Conservation (phyloP, 2,329 filamentous ascomycete species). For the Fusarium oxysporum region DNA sequence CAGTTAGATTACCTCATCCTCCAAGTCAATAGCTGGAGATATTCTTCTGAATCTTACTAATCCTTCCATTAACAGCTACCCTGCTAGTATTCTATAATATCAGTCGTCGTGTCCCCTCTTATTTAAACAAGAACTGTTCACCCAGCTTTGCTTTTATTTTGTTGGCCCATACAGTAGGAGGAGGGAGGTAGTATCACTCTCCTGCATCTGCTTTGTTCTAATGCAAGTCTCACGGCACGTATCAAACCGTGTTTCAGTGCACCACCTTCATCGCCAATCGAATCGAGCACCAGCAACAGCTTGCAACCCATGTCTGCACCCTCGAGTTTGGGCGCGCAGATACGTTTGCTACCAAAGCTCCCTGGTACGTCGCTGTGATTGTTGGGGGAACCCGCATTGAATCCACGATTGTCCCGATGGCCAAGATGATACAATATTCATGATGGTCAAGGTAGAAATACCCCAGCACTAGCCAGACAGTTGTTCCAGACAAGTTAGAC, state of each 20-base stretch:
- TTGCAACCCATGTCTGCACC: not conserved
- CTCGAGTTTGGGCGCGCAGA: not conserved
- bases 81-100: not conserved
- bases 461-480: not conserved
- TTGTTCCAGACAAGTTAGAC: not conserved
- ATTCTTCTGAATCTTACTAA: not conserved
- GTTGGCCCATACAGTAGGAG: not conserved
- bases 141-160: not conserved
- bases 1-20: not conserved
- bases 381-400: not conserved
- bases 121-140: not conserved
- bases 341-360: not conserved
- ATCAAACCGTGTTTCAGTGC: constrained; percentile 28
- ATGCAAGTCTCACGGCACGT: constrained; percentile 25
- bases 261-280: constrained; percentile 10
- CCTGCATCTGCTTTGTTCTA: not conserved
- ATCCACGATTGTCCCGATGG: not conserved
- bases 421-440: not conserved
- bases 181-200: not conserved
- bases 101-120: not conserved
- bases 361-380: not conserved
- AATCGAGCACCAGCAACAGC: constrained; percentile 5
- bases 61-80: too few species aligned
- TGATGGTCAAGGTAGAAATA: not conserved
- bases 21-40: not conserved